These are phyloP conservation scores for Phaffia australis DNA, from an alignment of 768 basidiomycete genomes.

Conservation along the genomic window DNA sequence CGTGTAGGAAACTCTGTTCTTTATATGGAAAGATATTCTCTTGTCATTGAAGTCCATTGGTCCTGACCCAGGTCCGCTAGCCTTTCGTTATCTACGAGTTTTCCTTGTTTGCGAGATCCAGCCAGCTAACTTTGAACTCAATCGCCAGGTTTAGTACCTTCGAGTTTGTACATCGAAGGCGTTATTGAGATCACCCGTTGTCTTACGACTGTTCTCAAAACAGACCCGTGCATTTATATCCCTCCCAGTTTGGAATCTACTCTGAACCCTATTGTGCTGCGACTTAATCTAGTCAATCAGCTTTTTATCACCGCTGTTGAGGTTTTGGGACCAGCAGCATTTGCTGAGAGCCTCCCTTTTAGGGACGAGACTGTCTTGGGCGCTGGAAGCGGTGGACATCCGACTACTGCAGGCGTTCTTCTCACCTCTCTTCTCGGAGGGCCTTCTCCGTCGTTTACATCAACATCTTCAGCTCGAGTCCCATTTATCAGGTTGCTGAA, in stretches of 20 bases:
- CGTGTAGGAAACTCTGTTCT: background rate
- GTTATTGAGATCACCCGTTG: constrained; percentile 4
- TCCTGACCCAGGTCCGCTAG: constrained; percentile 11
- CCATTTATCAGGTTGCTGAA: constrained; percentile 7
- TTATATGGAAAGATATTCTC: background rate
- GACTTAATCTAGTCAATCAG: constrained; percentile 18
- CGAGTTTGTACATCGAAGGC: constrained; percentile 5
- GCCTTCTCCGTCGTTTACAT: background rate
- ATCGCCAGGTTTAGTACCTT: background rate
- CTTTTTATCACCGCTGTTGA: constrained; percentile 7
- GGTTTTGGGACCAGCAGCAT: constrained; percentile 4
- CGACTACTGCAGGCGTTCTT: constrained; percentile 22
- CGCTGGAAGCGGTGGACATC: constrained; percentile 11
- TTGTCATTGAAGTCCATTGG: constrained; percentile 5
- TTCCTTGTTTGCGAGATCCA: background rate
- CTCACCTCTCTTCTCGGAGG: constrained; percentile 10
- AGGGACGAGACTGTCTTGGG: constrained; percentile 11
- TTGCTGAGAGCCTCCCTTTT: background rate
- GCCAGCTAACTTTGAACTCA: background rate
- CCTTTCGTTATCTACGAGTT: background rate
- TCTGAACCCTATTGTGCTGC: constrained; percentile 1
- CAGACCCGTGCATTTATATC: background rate
- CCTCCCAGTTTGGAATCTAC: constrained; percentile 12
- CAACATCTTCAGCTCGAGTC: background rate
- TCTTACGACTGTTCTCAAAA: constrained; percentile 5